A percentile compares a stretch with the other conserved stretches of the same genome.
Conservation (phyloP, 2,329 filamentous ascomycete species). For the Colletotrichum agaves region DNA sequence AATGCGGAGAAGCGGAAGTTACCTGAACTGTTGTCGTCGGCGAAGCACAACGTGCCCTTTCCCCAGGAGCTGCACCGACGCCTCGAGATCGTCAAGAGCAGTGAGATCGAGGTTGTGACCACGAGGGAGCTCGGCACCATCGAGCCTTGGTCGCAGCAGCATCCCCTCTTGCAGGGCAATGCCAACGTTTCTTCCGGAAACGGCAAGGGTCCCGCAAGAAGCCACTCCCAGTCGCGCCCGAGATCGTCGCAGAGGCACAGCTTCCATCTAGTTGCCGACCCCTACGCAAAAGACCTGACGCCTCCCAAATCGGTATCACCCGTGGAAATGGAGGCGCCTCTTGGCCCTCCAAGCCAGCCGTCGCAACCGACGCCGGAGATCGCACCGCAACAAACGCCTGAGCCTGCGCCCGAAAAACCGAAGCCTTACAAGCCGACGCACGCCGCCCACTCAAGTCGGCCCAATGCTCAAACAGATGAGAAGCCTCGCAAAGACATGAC, state of each 20-base stretch:
- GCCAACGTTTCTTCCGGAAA: slow-evolving; percentile 18
- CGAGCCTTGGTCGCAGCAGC: slow-evolving; percentile 22
- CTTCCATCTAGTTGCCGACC: slow-evolving; percentile 31
- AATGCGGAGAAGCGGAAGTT: slow-evolving; percentile 15
- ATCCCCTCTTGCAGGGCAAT: background rate
- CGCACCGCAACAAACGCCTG: background rate
- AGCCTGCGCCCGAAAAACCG: background rate
- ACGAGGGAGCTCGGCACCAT: slow-evolving; percentile 1
- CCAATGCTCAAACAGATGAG: background rate
- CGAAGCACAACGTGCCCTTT: slow-evolving; percentile 24
- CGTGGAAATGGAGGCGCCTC: slow-evolving; percentile 30
- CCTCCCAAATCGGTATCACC: slow-evolving; percentile 31
- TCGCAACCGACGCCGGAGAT: background rate
- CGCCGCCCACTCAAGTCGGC: background rate
- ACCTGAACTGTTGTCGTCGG: slow-evolving; percentile 4
- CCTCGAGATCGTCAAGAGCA: slow-evolving; percentile 34
- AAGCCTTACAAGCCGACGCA: background rate
- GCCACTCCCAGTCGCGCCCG: slow-evolving; percentile 19
- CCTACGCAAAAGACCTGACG: slow-evolving; percentile 30
- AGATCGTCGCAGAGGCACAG: slow-evolving; percentile 25
- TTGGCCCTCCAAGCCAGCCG: slow-evolving; percentile 11
- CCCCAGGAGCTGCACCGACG: slow-evolving; percentile 31
- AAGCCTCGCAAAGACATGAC: slow-evolving; percentile 3
- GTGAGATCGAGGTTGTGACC: slow-evolving; percentile 25
- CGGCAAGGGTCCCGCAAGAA: slow-evolving; percentile 6